Evolutionary conservation across 2,329 filamentous ascomycete species (phyloP).

Genomic region (Gnomoniopsis smithogilvyi): DNA sequence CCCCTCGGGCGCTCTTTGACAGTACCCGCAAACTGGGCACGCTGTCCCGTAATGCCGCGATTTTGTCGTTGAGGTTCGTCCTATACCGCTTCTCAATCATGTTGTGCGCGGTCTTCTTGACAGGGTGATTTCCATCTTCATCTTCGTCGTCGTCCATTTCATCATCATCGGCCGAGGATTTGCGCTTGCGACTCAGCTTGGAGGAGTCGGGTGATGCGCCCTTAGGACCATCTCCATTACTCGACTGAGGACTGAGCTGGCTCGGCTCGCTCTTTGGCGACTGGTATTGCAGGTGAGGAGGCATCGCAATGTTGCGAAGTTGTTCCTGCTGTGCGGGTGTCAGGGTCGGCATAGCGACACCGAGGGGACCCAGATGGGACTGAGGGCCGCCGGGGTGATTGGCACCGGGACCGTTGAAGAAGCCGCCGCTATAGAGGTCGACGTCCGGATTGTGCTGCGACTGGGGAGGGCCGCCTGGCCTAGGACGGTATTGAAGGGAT

Average conservation of each 20-base stretch:
- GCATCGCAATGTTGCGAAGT: conserved; percentile 63
- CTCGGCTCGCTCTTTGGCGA: conserved; percentile 57
- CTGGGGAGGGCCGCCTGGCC: conserved; percentile 2
- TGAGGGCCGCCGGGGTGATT: conserved; percentile 27
- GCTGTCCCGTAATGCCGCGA: conserved; percentile 85
- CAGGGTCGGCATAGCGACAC: conserved; percentile 38
- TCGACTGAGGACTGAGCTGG: conserved; percentile 56
- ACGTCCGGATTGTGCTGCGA: background rate
- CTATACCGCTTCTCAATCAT: conserved; percentile 98
- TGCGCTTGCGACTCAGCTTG: conserved; percentile 62
- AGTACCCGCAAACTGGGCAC: conserved; percentile 87
- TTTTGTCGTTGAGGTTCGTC: conserved; percentile 96
- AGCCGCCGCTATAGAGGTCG: conserved; percentile 10
- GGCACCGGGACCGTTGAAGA: conserved; percentile 22
- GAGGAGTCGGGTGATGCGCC: conserved; percentile 59
- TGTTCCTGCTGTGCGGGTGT: conserved; percentile 60
- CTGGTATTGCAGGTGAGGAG: conserved; percentile 57
- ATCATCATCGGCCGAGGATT: conserved; percentile 59
- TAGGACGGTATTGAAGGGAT: conserved; percentile 13
- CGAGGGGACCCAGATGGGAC: conserved; percentile 26
- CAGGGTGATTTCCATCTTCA: conserved; percentile 51
- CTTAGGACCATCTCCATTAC: conserved; percentile 43
- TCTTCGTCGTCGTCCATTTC: conserved; percentile 60
- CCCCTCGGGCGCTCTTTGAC: conserved; percentile 66
- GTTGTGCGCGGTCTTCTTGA: conserved; percentile 95